Conservation (phyloP, 169 alveolate genomes). For the Cryptosporidium andersoni region DNA sequence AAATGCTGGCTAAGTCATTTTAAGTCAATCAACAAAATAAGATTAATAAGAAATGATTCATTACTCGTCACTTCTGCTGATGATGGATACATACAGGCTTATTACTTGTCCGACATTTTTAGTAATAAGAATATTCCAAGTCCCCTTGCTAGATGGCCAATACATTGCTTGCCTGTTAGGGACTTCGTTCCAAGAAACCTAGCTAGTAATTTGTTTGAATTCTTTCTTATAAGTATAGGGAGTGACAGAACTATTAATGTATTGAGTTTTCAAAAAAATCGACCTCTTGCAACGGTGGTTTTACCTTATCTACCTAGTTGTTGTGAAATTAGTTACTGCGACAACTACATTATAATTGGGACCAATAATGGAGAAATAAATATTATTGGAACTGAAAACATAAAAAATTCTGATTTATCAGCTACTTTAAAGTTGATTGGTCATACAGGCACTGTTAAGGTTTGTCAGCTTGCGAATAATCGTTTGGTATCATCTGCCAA, state of each 20-base stretch:
- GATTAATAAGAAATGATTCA: constrained; percentile 27
- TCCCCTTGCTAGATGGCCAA: constrained; percentile 43
- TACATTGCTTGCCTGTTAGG: constrained; percentile 35
- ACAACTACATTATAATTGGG: constrained; percentile 20
- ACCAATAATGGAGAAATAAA: constrained; percentile 37
- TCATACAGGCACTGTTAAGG: constrained; percentile 39
- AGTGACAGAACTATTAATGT: constrained; percentile 40
- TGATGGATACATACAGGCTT: constrained; percentile 57
- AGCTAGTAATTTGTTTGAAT: not conserved
- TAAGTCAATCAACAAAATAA: constrained; percentile 28
- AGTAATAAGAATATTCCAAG: constrained; percentile 40
- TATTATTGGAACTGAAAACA: not conserved
- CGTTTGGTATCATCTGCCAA: constrained; percentile 33
- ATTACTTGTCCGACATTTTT: constrained; percentile 14
- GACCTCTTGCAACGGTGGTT: constrained; percentile 25
- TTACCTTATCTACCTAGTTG: constrained; percentile 12
- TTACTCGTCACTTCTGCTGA: constrained; percentile 38
- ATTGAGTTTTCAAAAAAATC: constrained; percentile 15
- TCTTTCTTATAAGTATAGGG: constrained; percentile 29
- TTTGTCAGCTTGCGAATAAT: constrained; percentile 5
- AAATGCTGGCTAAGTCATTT: constrained; percentile 67
- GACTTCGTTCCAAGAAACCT: constrained; percentile 7
- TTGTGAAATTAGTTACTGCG: constrained; percentile 33
- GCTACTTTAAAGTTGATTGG: constrained; percentile 15
- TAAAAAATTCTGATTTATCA: no score